Conservation (phyloP, 352 stramenopile genomes). For the Pythium sp. region DNA sequence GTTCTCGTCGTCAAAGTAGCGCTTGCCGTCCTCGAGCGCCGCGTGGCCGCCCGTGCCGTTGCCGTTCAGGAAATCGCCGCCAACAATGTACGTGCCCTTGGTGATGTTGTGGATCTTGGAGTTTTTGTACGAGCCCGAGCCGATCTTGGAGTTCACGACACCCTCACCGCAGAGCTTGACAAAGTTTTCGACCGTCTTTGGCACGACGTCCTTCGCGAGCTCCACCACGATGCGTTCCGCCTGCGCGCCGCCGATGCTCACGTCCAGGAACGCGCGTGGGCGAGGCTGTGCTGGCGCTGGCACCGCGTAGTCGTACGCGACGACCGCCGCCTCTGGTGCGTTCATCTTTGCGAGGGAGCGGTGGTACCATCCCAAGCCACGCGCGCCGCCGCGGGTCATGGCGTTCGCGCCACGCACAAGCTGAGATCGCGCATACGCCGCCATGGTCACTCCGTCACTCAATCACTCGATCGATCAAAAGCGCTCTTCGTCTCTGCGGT, state of each 20-base stretch:
- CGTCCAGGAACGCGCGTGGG: conserved; percentile 73
- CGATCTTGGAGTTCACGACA: conserved; percentile 54
- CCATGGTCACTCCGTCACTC: conserved; percentile 27
- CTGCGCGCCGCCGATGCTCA: conserved; percentile 79
- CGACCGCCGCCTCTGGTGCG: conserved; percentile 40
- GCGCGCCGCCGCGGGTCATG: conserved; percentile 59
- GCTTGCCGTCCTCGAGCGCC: conserved; percentile 60
- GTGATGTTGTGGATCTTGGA: conserved; percentile 85
- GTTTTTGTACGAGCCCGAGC: conserved; percentile 77
- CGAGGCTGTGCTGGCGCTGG: conserved; percentile 48
- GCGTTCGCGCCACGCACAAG: conserved; percentile 53
- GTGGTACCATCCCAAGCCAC: conserved; percentile 83
- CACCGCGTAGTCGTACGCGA: conserved; percentile 69
- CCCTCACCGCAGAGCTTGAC: conserved; percentile 68
- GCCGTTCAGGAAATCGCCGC: conserved; percentile 69
- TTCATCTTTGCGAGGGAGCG: conserved; percentile 86
- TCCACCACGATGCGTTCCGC: conserved; percentile 78
- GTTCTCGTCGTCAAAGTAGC: conserved; percentile 87
- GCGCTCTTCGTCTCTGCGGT: conserved; percentile 1
- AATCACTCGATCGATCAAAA: background rate
- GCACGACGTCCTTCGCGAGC: conserved; percentile 81
- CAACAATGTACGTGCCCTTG: conserved; percentile 76
- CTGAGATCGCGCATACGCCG: conserved; percentile 56
- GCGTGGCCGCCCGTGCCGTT: conserved; percentile 77
- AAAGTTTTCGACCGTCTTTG: conserved; percentile 76